phyloP scores from a whole-genome alignment of 1,284 basidiomycete species.

The Kalmanozyma brasiliensis region DNA sequence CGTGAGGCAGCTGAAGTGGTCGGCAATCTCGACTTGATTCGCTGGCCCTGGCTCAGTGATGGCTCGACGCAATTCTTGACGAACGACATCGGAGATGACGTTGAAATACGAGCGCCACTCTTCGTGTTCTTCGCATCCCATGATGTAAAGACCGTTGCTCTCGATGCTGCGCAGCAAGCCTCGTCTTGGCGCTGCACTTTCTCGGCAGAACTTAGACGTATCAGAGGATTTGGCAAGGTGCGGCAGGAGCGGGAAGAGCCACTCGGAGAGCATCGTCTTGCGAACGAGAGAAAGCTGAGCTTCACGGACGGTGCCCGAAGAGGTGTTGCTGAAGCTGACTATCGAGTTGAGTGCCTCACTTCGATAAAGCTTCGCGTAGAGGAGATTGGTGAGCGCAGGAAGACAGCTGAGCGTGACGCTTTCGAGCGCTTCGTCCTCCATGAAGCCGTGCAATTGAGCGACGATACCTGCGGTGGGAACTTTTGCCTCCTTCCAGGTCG shows the following conservation, averaged over 20 bases:
- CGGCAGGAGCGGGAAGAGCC: conserved; percentile 31
- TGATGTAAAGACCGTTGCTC: conserved; percentile 22
- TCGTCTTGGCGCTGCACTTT: conserved; percentile 21
- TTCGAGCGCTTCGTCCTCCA: conserved; percentile 11
- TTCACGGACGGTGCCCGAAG: conserved; percentile 28
- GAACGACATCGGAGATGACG: conserved; percentile 16
- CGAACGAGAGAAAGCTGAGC: conserved; percentile 33
- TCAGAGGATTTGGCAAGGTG: conserved; percentile 8
- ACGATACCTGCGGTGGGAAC: conserved; percentile 5
- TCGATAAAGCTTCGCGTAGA: conserved; percentile 21
- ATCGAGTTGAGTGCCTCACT: conserved; percentile 34
- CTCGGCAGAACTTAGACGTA: background rate
- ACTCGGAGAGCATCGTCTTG: conserved; percentile 43
- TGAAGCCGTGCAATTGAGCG: conserved; percentile 8
- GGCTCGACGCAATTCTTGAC: conserved; percentile 9
- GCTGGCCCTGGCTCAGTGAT: background rate
- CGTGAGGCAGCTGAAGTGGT: conserved; percentile 25
- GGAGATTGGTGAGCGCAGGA: conserved; percentile 10
- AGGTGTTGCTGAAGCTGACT: conserved; percentile 17
- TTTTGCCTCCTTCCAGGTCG: conserved; percentile 20
- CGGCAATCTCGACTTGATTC: conserved; percentile 9
- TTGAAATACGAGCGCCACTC: conserved; percentile 44
- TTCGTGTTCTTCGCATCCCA: conserved; percentile 30
- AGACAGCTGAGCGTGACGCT: conserved; percentile 18
- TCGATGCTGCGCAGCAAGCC: conserved; percentile 38